These are phyloP conservation scores for Boletus eberwhitei DNA, from an alignment of 768 basidiomycete genomes.

Conservation along the genomic window DNA sequence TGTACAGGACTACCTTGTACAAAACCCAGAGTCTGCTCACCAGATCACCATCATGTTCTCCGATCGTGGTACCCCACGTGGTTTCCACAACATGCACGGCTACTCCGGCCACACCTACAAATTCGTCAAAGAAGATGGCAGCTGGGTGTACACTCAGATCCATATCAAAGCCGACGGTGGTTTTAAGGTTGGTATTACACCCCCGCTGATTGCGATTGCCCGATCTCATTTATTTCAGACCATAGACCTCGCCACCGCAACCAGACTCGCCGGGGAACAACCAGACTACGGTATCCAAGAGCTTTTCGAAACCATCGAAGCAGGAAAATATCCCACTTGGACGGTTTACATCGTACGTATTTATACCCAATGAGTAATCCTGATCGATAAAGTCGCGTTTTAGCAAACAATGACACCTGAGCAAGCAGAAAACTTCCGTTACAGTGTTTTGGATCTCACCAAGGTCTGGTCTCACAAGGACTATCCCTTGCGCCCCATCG, in stretches of 20 bases:
- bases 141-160: conserved; percentile 83
- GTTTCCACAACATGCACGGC: conserved; percentile 84
- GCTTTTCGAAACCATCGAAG: conserved; percentile 81
- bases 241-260: conserved; percentile 64
- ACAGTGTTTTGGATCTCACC: conserved; percentile 89
- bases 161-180: conserved; percentile 78
- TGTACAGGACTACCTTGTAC: conserved; percentile 77
- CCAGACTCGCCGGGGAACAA: conserved; percentile 64
- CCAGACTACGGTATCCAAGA: conserved; percentile 81
- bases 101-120: conserved; percentile 94
- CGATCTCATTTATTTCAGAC: conserved; percentile 43
- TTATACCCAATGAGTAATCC: neutral
- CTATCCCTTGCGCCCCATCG: conserved; percentile 85
- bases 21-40: conserved; percentile 87
- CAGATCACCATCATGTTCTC: conserved; percentile 89
- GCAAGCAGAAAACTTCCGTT: conserved; percentile 87
- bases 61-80: conserved; percentile 93
- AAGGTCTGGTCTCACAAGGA: conserved; percentile 89
- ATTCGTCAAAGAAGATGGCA: conserved; percentile 80
- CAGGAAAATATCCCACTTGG: conserved; percentile 80
- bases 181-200: conserved; percentile 56
- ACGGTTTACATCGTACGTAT: conserved; percentile 75
- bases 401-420: conserved; percentile 91
- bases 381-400: conserved; percentile 11
- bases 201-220: neutral